phyloP scores from a whole-genome alignment of 257 asterid genomes.

The Verbena officinalis region DNA sequence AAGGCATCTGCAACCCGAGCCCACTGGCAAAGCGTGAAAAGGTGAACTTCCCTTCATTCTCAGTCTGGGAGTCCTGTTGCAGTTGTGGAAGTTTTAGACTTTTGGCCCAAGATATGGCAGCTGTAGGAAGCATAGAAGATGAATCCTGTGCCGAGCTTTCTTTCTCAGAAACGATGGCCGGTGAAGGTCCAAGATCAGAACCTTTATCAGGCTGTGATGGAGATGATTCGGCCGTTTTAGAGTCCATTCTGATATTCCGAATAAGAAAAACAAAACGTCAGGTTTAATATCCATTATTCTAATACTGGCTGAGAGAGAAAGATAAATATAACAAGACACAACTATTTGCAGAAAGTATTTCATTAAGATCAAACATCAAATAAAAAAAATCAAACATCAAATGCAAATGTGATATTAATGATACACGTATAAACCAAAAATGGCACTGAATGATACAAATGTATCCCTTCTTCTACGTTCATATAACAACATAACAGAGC shows the following conservation, averaged over 20 bases:
- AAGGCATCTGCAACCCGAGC: slow-evolving; percentile 58
- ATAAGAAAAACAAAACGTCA: slow-evolving; percentile 19
- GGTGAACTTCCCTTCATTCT: slow-evolving; percentile 51
- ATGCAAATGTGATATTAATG: slow-evolving; percentile 5
- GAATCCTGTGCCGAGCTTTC: slow-evolving; percentile 46
- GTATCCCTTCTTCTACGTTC: slow-evolving; percentile 4
- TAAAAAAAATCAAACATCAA: no score
- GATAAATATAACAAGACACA: slow-evolving; percentile 4
- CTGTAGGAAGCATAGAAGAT: slow-evolving; percentile 51
- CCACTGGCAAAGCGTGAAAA: slow-evolving; percentile 91
- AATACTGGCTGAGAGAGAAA: slow-evolving; percentile 13
- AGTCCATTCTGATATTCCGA: slow-evolving; percentile 59
- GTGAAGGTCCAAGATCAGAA: slow-evolving; percentile 47
- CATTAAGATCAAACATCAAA: slow-evolving; percentile 26
- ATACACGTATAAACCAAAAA: slow-evolving; percentile 14
- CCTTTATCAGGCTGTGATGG: slow-evolving; percentile 41
- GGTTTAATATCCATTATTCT: slow-evolving; percentile 19
- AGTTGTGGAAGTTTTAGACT: slow-evolving; percentile 59
- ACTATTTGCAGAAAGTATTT: slow-evolving; percentile 8
- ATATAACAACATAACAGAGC: slow-evolving; percentile 4
- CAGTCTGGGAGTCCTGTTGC: slow-evolving; percentile 46
- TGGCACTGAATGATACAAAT: not conserved
- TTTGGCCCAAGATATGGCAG: slow-evolving; percentile 73
- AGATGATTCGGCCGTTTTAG: slow-evolving; percentile 51
- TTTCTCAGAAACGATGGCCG: slow-evolving; percentile 39